Conservation (phyloP, 2,329 filamentous ascomycete species). For the Neopestalotiopsis sp. region DNA sequence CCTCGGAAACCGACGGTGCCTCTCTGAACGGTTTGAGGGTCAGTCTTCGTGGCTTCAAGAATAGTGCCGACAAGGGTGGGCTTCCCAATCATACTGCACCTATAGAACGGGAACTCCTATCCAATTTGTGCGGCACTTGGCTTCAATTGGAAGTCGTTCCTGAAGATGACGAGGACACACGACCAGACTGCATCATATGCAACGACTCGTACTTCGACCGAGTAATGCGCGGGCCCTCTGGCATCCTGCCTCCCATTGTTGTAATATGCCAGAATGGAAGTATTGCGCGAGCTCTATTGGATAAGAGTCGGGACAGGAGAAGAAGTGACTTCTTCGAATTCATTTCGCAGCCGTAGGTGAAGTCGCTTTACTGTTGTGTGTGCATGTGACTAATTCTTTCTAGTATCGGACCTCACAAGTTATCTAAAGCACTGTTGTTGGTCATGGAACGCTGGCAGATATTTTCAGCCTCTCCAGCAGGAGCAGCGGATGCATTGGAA, state of each 20-base stretch:
- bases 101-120: conserved; percentile 26
- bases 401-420: conserved; percentile 43
- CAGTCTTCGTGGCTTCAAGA: conserved; percentile 29
- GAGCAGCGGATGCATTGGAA: conserved; percentile 21
- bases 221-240: conserved; percentile 17
- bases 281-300: conserved; percentile 32
- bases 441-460: conserved; percentile 5
- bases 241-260: conserved; percentile 32
- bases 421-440: conserved; percentile 37
- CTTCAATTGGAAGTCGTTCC: conserved; percentile 35
- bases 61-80: not conserved
- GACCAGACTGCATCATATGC: conserved; percentile 32
- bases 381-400: not conserved
- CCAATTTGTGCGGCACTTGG: conserved; percentile 39
- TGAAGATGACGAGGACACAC: conserved; percentile 5
- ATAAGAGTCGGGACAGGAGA: not conserved
- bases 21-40: conserved; percentile 34
- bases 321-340: conserved; percentile 38
- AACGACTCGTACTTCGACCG: conserved; percentile 27
- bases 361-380: not conserved
- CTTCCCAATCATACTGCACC: conserved; percentile 12
- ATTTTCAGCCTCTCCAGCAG: not conserved
- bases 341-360: conserved; percentile 44
- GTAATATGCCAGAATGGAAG: conserved; percentile 40
- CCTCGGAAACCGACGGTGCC: not conserved